Evolutionary conservation across 768 basidiomycete genomes (phyloP).

Genomic region (Leucogyrophana mollusca): DNA sequence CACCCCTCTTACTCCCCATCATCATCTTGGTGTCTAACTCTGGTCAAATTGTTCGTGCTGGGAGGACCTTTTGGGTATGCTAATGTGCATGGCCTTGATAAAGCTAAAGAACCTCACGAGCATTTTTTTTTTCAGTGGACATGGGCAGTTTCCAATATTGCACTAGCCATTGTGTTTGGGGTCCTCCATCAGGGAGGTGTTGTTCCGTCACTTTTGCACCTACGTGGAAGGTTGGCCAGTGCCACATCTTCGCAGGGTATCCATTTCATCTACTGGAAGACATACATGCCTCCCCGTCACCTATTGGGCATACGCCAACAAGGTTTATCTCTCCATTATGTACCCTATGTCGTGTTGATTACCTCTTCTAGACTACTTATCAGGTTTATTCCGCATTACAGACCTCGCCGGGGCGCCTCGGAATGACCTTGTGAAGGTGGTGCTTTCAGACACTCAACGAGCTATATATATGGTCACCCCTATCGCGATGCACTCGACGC

Average conservation of each 20-base stretch:
- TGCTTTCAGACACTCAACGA: constrained; percentile 11
- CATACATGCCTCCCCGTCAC: constrained; percentile 38
- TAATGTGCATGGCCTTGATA: neutral
- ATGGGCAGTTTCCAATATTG: constrained; percentile 28
- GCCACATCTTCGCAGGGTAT: constrained; percentile 3
- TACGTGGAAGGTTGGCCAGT: constrained; percentile 24
- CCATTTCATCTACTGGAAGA: constrained; percentile 38
- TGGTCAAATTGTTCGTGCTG: constrained; percentile 19
- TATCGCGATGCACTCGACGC: constrained; percentile 18
- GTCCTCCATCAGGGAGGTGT: constrained; percentile 40
- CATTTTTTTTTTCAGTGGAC: constrained; percentile 16
- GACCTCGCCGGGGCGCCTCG: constrained; percentile 30
- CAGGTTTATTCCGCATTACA: constrained; percentile 17
- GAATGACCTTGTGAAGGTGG: constrained; percentile 12
- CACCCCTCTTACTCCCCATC: constrained; percentile 32
- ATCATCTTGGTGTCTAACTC: constrained; percentile 27
- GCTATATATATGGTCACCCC: constrained; percentile 30
- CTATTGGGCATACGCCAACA: constrained; percentile 25
- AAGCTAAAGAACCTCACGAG: neutral
- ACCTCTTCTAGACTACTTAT: constrained; percentile 18
- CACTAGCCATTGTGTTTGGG: constrained; percentile 32
- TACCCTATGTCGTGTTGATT: neutral
- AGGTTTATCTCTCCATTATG: constrained; percentile 14
- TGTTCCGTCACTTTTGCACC: constrained; percentile 35
- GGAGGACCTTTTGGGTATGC: constrained; percentile 33